Base-by-base conservation (phyloP, 345 rosid species). In the Corchorus capsularis region DNA sequence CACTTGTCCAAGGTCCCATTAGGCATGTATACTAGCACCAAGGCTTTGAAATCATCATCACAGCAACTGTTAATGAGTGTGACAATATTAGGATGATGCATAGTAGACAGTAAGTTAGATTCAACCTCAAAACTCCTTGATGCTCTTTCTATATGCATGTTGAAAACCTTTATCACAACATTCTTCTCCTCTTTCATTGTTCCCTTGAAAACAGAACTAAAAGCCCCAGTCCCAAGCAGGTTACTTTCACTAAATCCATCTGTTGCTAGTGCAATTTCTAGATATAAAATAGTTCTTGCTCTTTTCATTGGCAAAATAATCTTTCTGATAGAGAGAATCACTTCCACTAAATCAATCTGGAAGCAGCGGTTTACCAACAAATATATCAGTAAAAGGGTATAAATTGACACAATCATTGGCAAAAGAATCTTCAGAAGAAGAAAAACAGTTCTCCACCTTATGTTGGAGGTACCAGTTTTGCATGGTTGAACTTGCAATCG, bases 181-280 rank as follows among this genome's bases (percentile, higher is more conserved):
- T 10, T 45, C 66, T n/a, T 71, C 41, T 78, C 83, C 34, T 79
- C 76, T 8, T 53, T 11, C 45, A 79, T 62, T 53, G 32, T 70
- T 34, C 75, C 79, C 27, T 59, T 71, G 56, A 62, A 59, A 8
- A 82, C 76, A 1, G 65, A 60, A 17, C 79, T 73, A 41, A n/a
- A 78, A 70, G 78, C 53, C 27, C 83, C 85, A 0, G 12, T 32
- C 0, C 82, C 85, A 22, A 82, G 74, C 11, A 76, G 54, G 78
- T 71, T 79, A 39, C 63, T 56, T 72, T 79, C 80, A 0, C 63
- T 37, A 68, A 82, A 82, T 17, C 79, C 75, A 41, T 78, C 55
- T 14, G 84, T 83, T 20, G 82, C 83, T 41, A 13, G 50, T 10
- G 6, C 16, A 41, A 81, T 77, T n/a, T 81, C 79, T 2, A 1